Evolutionary conservation across 2,329 filamentous ascomycete species (phyloP), one percentile per base, ranked within the genome.

Genomic region (Calonectria pauciramosa): DNA sequence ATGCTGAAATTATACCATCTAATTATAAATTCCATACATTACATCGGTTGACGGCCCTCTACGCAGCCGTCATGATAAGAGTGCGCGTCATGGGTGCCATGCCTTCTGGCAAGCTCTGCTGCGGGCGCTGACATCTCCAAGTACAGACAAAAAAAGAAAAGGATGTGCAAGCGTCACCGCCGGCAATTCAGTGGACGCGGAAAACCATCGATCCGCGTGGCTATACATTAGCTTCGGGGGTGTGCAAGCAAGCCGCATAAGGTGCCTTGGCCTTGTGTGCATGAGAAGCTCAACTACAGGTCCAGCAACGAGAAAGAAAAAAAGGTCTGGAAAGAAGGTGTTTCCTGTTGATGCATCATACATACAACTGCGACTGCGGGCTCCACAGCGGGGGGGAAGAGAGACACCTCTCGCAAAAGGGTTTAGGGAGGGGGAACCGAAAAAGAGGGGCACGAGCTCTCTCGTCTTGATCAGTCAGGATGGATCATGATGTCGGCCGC

Each of bases 361-460:
- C n/a, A n/a, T n/a, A n/a, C n/a, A n/a, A 20, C 32, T 28, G 26
- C 34, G 34, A 36, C 36, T n/a, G 41, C 23, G 59, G 34, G 51
- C 71, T 70, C 71, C 71, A 73, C 66, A 60, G 63, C 51, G 51
- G 47, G 64, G 30, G n/a, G 20, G 20, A 20, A 28, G 60, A 44
- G 36, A 28, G 30, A 13, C 14, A 30, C 56, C 49, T 38, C 38
- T 44, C 18, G 18, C 7, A n/a, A 66, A 68, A 30, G 30, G 63
- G 26, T 32, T 68, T 49, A 49, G 65, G 51, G 56, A 52, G 52
- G 41, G 32, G 36, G 34, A n/a, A 10, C 13, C 32, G 28, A 11
- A 60, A 70, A 49, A 70, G 67, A 70, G 60, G 71, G 71, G 71
- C 67, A 34, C 16, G 32, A 66, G 66, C 56, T 70, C 49, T n/a